Evolutionary conservation across 2,329 filamentous ascomycete genomes (phyloP).

Genomic region (Penicillium sp.): DNA sequence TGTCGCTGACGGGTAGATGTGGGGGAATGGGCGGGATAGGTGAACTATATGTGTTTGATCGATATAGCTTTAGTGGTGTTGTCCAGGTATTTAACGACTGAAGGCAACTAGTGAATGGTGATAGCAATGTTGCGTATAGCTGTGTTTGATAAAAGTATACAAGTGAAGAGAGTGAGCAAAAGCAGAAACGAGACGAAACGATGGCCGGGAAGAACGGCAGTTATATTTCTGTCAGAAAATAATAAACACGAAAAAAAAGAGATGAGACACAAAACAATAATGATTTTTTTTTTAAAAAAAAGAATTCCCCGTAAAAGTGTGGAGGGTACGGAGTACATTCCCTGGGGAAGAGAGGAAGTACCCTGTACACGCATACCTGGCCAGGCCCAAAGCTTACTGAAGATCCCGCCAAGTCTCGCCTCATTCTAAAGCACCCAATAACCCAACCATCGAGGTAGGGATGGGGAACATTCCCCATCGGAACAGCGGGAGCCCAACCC

Average conservation of each 20-base stretch:
- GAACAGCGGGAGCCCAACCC: slow-evolving; percentile 6
- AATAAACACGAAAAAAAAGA: slow-evolving; percentile 1
- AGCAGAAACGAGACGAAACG: neutral
- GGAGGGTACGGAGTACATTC: slow-evolving; percentile 23
- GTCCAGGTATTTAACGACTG: neutral
- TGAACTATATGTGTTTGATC: neutral
- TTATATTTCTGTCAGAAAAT: neutral
- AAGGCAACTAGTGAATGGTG: neutral
- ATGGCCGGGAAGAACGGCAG: neutral
- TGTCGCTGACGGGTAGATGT: neutral
- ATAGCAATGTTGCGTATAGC: neutral
- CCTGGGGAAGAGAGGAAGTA: slow-evolving; percentile 15
- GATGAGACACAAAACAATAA: slow-evolving; percentile 4
- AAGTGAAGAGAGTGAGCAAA: neutral
- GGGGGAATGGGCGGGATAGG: neutral
- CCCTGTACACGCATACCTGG: slow-evolving; percentile 14
- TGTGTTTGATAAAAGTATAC: neutral
- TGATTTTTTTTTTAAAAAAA: neutral
- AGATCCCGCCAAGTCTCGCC: slow-evolving; percentile 20
- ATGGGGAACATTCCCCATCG: slow-evolving; percentile 12
- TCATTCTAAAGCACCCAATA: slow-evolving; percentile 17
- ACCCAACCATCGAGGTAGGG: slow-evolving; percentile 10
- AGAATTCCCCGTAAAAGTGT: slow-evolving; percentile 13
- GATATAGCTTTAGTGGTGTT: neutral
- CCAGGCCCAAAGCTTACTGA: slow-evolving; percentile 7